phyloP scores from a whole-genome alignment of 2,329 filamentous ascomycete genomes.

The Onygenales sp. region DNA sequence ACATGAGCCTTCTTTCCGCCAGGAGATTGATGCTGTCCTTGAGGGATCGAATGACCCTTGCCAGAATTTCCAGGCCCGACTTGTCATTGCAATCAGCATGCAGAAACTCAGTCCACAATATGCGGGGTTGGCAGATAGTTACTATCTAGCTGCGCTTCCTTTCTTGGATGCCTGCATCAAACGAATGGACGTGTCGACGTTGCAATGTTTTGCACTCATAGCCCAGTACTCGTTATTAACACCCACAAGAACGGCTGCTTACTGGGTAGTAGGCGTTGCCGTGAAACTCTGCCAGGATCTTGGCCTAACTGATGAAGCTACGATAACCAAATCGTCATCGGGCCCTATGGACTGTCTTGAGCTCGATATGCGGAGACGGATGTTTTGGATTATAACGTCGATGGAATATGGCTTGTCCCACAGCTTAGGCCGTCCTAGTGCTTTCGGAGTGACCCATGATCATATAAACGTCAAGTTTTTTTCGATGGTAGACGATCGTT shows the following conservation, averaged over 20 bases:
- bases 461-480: slow-evolving; percentile 82
- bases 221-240: slow-evolving; percentile 88
- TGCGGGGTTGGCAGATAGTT: slow-evolving; percentile 88
- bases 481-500: slow-evolving; percentile 67
- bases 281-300: slow-evolving; percentile 82
- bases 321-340: slow-evolving; percentile 56
- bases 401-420: slow-evolving; percentile 87
- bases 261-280: slow-evolving; percentile 84
- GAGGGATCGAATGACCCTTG: slow-evolving; percentile 65
- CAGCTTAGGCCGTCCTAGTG: slow-evolving; percentile 76
- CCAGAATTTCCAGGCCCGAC: slow-evolving; percentile 77
- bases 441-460: slow-evolving; percentile 72
- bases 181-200: slow-evolving; percentile 79
- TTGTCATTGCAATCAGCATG: slow-evolving; percentile 90
- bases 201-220: slow-evolving; percentile 82
- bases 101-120: slow-evolving; percentile 85
- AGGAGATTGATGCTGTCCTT: slow-evolving; percentile 74
- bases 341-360: slow-evolving; percentile 60
- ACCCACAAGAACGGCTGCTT: slow-evolving; percentile 82
- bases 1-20: slow-evolving; percentile 69
- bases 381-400: slow-evolving; percentile 79
- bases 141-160: slow-evolving; percentile 82
- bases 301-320: slow-evolving; percentile 80
- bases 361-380: slow-evolving; percentile 77
- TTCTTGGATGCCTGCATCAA: slow-evolving; percentile 74